Percentiles rank a stretch among this genome's conserved stretches.
Evolutionary conservation across 2,329 filamentous ascomycete genomes (phyloP).

Genomic region (Fusarium newnesense): DNA sequence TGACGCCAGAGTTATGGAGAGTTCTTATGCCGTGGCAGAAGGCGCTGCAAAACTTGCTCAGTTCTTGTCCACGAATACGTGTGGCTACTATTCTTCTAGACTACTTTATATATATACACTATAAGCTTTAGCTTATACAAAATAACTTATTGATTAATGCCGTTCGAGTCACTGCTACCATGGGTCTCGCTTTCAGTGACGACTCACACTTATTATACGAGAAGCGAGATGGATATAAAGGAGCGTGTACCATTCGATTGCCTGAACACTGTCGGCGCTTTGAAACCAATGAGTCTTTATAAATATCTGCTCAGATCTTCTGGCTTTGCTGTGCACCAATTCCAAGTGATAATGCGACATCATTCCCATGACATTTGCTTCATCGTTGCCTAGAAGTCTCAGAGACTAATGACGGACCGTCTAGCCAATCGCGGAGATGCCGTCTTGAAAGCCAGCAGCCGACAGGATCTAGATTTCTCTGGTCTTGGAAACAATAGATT

Average conservation of each 20-base stretch:
- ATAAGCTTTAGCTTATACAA: neutral
- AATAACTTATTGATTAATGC: too few relatives aligned
- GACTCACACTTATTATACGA: too few relatives aligned
- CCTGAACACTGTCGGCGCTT: too few relatives aligned
- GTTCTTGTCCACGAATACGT: neutral
- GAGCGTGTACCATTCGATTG: too few relatives aligned
- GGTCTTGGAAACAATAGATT: too few relatives aligned
- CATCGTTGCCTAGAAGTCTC: accelerated
- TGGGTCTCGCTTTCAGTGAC: too few relatives aligned
- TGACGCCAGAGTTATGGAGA: too few relatives aligned
- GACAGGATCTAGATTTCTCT: too few relatives aligned
- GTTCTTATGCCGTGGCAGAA: accelerated
- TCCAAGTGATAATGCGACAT: accelerated
- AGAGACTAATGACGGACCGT: neutral
- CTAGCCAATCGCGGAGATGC: neutral
- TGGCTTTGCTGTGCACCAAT: accelerated
- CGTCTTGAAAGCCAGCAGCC: neutral
- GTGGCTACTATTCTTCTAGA: neutral
- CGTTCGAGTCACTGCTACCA: too few relatives aligned
- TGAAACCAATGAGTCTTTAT: neutral
- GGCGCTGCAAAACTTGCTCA: neutral
- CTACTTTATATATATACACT: neutral
- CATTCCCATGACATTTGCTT: neutral
- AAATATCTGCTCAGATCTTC: neutral
- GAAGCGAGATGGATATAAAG: too few relatives aligned